Evolutionary conservation across 768 basidiomycete species (phyloP).

Genomic region (Agrocybe pediades): DNA sequence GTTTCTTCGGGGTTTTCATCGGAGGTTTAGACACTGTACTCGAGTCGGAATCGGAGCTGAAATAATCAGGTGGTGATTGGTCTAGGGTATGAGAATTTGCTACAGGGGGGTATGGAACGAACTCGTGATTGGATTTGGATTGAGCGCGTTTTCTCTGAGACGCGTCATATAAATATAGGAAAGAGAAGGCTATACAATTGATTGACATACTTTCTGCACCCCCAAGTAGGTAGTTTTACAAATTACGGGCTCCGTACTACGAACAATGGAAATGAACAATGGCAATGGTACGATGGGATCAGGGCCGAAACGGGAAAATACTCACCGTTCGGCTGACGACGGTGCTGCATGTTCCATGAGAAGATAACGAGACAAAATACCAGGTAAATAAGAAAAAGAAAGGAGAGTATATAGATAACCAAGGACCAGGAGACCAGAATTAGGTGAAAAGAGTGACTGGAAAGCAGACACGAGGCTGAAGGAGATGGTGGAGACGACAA

Average conservation of each 20-base stretch:
- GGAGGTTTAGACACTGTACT: conserved; percentile 14
- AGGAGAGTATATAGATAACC: conserved; percentile 8
- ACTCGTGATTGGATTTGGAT: conserved; percentile 17
- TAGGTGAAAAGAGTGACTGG: background rate
- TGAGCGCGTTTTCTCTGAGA: conserved; percentile 25
- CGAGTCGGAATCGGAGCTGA: conserved; percentile 20
- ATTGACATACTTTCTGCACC: conserved; percentile 33
- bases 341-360: conserved; percentile 17
- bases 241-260: conserved; percentile 11
- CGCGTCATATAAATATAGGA: conserved; percentile 7
- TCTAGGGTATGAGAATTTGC: background rate
- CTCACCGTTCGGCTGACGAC: conserved; percentile 20
- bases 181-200: conserved; percentile 2
- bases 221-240: conserved; percentile 34
- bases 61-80: background rate
- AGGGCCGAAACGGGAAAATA: conserved; percentile 2
- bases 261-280: conserved; percentile 7
- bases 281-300: conserved; percentile 7
- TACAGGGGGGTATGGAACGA: conserved; percentile 6
- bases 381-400: conserved; percentile 4
- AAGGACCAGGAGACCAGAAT: background rate
- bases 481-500: conserved; percentile 3
- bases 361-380: conserved; percentile 1
- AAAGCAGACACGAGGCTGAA: background rate
- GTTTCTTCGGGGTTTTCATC: conserved; percentile 15